Evolutionary conservation across 176 grass and related monocot species (phyloP).

Genomic region (Avena insularis): DNA sequence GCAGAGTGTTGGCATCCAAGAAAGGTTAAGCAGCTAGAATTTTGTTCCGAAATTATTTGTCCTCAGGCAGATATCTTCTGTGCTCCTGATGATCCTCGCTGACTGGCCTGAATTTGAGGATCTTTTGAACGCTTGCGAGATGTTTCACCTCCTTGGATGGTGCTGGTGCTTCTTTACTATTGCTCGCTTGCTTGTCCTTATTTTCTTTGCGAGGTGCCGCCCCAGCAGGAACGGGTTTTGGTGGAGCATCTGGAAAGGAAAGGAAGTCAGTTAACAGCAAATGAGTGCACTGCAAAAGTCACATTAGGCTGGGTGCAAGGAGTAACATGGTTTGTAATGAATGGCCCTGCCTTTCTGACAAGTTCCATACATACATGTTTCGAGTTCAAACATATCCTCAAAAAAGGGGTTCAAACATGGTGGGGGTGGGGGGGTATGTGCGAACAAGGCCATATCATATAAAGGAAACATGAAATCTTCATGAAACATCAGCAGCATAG

Average conservation of each 20-base stretch:
- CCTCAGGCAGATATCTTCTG: neutral
- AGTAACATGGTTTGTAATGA: neutral
- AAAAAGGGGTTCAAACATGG: neutral
- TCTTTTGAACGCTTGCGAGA: constrained; percentile 66
- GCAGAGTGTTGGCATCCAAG: neutral
- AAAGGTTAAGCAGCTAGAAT: neutral
- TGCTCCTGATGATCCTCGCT: constrained; percentile 21
- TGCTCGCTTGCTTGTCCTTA: constrained; percentile 29
- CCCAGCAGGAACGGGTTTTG: neutral
- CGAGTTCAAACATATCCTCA: neutral
- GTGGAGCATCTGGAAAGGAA: constrained; percentile 46
- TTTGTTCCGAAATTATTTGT: constrained; percentile 31
- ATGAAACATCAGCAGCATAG: neutral
- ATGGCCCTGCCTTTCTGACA: neutral
- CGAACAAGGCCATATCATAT: neutral
- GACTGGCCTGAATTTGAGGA: constrained; percentile 68
- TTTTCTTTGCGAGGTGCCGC: neutral
- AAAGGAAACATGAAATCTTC: neutral
- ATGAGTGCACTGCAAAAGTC: neutral
- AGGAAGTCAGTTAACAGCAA: neutral
- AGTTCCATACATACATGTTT: constrained; percentile 2
- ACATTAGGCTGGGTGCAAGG: neutral
- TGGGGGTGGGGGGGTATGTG: neutral
- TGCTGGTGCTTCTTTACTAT: constrained; percentile 43
- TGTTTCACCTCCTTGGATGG: constrained; percentile 71